These are phyloP conservation scores for Leccinum broughii DNA, from an alignment of 768 basidiomycete genomes.

Conservation along the genomic window DNA sequence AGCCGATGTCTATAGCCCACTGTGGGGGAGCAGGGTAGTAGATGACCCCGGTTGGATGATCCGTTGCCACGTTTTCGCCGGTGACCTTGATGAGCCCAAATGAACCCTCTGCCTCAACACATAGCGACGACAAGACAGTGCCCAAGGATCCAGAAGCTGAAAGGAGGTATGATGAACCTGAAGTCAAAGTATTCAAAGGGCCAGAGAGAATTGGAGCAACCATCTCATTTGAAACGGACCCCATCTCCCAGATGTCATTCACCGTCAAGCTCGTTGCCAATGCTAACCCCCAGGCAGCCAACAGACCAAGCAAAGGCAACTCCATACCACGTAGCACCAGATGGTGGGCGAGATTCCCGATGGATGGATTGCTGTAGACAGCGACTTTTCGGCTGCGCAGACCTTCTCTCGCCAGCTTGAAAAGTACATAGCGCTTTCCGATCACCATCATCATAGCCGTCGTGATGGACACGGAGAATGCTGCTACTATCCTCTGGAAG, in stretches of 20 bases:
- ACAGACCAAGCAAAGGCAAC: constrained; percentile 11
- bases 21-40: constrained; percentile 17
- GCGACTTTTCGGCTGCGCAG: constrained; percentile 14
- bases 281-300: constrained; percentile 14
- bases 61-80: not conserved
- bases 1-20: not conserved
- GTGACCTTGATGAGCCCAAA: constrained; percentile 15
- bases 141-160: constrained; percentile 3
- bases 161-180: not conserved
- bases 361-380: constrained; percentile 13
- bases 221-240: not conserved
- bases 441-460: constrained; percentile 18
- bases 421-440: constrained; percentile 19
- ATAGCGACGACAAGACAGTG: constrained; percentile 6
- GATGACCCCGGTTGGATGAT: not conserved
- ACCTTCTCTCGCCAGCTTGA: constrained; percentile 12
- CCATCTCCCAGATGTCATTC: constrained; percentile 8
- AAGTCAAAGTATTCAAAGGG: not conserved
- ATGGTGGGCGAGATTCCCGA: constrained; percentile 12
- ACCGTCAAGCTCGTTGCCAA: constrained; percentile 16
- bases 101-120: not conserved
- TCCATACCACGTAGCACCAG: constrained; percentile 9
- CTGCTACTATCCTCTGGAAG: constrained; percentile 11
- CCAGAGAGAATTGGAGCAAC: not conserved
- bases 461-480: constrained; percentile 14